phyloP scores from a whole-genome alignment of 805 yeast species.

The Myxozyma monticola region DNA sequence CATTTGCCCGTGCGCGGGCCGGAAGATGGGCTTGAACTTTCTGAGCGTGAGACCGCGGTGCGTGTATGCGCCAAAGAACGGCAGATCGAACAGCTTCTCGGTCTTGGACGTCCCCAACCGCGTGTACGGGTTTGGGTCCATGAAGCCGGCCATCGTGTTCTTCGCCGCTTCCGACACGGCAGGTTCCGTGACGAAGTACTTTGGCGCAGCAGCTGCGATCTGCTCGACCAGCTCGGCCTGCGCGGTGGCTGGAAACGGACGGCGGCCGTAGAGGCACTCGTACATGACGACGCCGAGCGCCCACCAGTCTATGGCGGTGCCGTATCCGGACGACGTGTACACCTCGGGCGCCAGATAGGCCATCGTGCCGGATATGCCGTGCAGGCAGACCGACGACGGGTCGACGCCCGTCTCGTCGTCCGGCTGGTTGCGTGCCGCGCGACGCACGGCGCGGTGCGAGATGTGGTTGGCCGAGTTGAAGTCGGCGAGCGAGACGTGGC shows the following conservation, averaged over 20 bases:
- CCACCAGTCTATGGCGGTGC: constrained; percentile 39
- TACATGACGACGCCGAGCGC: constrained; percentile 39
- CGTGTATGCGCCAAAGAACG: constrained; percentile 59
- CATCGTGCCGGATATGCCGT: constrained; percentile 35
- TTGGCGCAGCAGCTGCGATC: constrained; percentile 8
- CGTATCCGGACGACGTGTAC: constrained; percentile 31
- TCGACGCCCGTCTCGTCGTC: not conserved
- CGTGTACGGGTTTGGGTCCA: constrained; percentile 59
- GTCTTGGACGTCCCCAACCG: constrained; percentile 78
- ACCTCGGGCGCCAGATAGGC: constrained; percentile 38
- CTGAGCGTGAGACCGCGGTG: constrained; percentile 16
- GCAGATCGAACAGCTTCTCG: constrained; percentile 72
- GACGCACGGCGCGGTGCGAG: not conserved
- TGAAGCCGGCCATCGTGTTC: constrained; percentile 64
- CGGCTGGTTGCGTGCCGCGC: not conserved
- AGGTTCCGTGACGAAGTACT: constrained; percentile 40
- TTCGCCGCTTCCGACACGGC: constrained; percentile 61
- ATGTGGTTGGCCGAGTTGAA: constrained; percentile 46
- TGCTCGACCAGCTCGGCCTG: constrained; percentile 9
- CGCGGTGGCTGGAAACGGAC: constrained; percentile 33
- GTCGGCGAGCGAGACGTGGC: constrained; percentile 62
- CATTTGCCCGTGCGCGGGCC: constrained; percentile 10
- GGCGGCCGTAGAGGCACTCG: constrained; percentile 35
- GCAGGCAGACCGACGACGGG: not conserved
- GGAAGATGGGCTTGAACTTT: constrained; percentile 16